Conservation (phyloP, 306 rosid species). For the Quercus dentata region DNA sequence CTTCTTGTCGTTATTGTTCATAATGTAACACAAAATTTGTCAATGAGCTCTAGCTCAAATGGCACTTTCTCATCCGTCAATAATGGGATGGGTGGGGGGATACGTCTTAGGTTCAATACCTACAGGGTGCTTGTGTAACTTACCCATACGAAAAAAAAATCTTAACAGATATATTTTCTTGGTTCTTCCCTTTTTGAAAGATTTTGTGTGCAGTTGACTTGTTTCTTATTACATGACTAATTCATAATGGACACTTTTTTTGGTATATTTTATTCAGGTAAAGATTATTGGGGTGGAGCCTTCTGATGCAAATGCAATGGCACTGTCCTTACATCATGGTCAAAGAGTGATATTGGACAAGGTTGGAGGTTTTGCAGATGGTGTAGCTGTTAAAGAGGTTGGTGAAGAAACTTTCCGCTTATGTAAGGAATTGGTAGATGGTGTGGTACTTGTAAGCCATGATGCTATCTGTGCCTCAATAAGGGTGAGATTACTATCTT, state of each 20-base stretch:
- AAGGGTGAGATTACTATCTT: slow-evolving; percentile 52
- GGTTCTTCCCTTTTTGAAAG: background rate
- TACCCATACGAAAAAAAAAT: too few species aligned
- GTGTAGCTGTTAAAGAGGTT: slow-evolving; percentile 98
- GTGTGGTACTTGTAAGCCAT: slow-evolving; percentile 84
- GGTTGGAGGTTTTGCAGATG: slow-evolving; percentile 96
- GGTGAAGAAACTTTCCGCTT: slow-evolving; percentile 91
- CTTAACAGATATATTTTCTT: background rate
- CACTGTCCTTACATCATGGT: slow-evolving; percentile 80
- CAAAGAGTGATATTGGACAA: slow-evolving; percentile 75
- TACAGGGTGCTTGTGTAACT: too few species aligned
- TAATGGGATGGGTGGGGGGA: too few species aligned
- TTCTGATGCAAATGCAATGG: slow-evolving; percentile 92
- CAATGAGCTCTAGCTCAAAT: too few species aligned
- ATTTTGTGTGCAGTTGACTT: background rate
- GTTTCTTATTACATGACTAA: background rate
- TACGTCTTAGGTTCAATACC: too few species aligned
- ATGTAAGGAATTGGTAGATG: slow-evolving; percentile 84
- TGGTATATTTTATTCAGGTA: slow-evolving; percentile 48
- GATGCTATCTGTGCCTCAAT: slow-evolving; percentile 95
- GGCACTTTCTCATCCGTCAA: too few species aligned
- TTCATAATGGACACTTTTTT: background rate
- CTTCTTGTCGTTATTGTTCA: background rate
- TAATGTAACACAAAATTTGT: background rate
- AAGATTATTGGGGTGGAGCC: slow-evolving; percentile 97